These are phyloP conservation scores for Zygosaccharomyces bisporus DNA, from an alignment of 805 yeast genomes.

Conservation along the genomic window DNA sequence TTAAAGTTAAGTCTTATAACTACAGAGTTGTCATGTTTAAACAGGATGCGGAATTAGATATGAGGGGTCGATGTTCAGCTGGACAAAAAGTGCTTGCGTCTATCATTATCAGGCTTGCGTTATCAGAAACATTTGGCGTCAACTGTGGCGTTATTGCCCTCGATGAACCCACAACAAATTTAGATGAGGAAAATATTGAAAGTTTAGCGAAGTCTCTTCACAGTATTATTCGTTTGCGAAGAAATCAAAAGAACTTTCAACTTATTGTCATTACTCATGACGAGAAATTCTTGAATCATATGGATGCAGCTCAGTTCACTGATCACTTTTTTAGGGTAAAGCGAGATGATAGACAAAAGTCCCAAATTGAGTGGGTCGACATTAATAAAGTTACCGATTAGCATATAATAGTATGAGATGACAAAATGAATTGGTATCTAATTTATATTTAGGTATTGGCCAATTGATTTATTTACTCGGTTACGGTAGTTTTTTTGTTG, in stretches of 20 bases:
- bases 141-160: slow-evolving; percentile 94
- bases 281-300: slow-evolving; percentile 78
- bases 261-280: slow-evolving; percentile 95
- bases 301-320: slow-evolving; percentile 80
- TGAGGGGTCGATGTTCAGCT: slow-evolving; percentile 98
- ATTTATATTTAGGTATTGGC: not conserved
- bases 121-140: slow-evolving; percentile 92
- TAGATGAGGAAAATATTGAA: slow-evolving; percentile 85
- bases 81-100: slow-evolving; percentile 96
- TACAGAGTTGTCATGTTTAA: slow-evolving; percentile 94
- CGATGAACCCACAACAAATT: slow-evolving; percentile 96
- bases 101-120: slow-evolving; percentile 82
- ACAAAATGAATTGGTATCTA: not conserved
- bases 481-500: slow-evolving; percentile 34
- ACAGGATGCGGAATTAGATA: slow-evolving; percentile 86
- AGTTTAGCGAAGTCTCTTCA: slow-evolving; percentile 79
- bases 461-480: slow-evolving; percentile 17
- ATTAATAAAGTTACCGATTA: slow-evolving; percentile 38
- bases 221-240: slow-evolving; percentile 69
- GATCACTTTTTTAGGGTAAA: slow-evolving; percentile 81
- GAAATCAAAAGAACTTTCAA: slow-evolving; percentile 83
- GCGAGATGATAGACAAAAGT: slow-evolving; percentile 76
- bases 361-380: slow-evolving; percentile 61
- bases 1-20: slow-evolving; percentile 67
- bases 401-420: not conserved